Percentiles rank a stretch among this genome's conserved stretches.
These are phyloP conservation scores for Chaetomiaceae sp. DNA, from an alignment of 2,329 filamentous ascomycete species.

Conservation along the genomic window DNA sequence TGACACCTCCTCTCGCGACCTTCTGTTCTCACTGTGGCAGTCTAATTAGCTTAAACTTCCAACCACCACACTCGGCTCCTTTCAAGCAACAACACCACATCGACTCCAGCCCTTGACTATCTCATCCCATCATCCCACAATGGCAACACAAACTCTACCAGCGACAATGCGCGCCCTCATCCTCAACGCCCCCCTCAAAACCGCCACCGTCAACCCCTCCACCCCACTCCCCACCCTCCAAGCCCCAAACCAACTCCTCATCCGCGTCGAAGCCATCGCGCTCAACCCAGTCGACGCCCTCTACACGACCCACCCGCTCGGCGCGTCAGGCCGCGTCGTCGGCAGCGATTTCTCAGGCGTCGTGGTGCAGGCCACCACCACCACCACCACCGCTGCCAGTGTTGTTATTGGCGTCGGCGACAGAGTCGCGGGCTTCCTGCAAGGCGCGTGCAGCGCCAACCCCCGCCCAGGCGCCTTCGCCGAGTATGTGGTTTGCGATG, in stretches of 20 bases:
- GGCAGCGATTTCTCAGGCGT: background rate
- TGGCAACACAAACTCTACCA: too few species aligned
- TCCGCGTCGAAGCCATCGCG: constrained; percentile 1
- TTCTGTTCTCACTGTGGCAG: too few species aligned
- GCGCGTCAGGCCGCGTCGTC: background rate
- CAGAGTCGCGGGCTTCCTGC: background rate
- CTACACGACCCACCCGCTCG: background rate
- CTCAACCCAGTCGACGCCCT: constrained; percentile 6
- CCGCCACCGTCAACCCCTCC: background rate
- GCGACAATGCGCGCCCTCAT: background rate
- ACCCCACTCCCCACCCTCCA: background rate
- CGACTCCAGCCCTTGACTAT: too few species aligned
- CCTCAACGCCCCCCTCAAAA: background rate
- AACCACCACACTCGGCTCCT: too few species aligned
- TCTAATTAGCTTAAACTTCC: too few species aligned
- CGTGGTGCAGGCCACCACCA: background rate
- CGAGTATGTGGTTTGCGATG: background rate
- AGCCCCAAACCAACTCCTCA: background rate
- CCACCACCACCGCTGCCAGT: background rate
- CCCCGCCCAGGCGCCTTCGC: background rate
- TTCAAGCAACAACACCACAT: too few species aligned
- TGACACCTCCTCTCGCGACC: too few species aligned
- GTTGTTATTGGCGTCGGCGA: background rate
- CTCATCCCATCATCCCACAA: too few species aligned
- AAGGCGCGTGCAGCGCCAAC: background rate